A percentile compares a stretch with the other conserved stretches of the same genome.
Evolutionary conservation across 2,329 filamentous ascomycete species (phyloP).

Genomic region (Aspergillus chevalieri): DNA sequence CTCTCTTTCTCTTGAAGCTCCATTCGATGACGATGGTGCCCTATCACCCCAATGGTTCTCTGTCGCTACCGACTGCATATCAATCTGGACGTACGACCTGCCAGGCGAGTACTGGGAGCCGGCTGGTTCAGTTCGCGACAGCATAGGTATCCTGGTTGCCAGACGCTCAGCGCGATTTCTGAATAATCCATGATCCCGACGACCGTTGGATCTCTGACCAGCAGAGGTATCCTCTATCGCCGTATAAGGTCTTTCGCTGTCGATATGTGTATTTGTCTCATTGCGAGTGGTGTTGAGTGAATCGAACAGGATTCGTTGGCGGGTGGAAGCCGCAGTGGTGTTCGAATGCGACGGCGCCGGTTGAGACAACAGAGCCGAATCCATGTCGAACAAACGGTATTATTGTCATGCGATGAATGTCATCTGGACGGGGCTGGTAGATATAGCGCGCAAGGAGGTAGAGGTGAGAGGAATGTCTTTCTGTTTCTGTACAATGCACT

Average conservation of each 20-base stretch:
- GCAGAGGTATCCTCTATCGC: neutral
- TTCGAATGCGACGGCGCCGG: constrained; percentile 6
- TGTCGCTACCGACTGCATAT: constrained; percentile 1
- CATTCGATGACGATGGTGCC: neutral
- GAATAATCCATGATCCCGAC: constrained; percentile 4
- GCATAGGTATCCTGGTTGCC: constrained; percentile 1
- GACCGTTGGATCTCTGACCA: neutral
- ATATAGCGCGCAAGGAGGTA: neutral
- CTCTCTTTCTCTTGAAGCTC: neutral
- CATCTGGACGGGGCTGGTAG: constrained; percentile 6
- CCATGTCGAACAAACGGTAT: constrained; percentile 8
- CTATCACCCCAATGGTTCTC: neutral
- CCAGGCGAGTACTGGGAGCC: constrained; percentile 2
- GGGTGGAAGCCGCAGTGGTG: constrained; percentile 1
- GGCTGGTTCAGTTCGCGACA: neutral
- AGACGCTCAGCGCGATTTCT: constrained; percentile 5
- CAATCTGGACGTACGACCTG: constrained; percentile 3
- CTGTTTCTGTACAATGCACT: too few relatives aligned
- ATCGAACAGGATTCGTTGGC: constrained; percentile 1
- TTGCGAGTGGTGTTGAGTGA: constrained; percentile 1
- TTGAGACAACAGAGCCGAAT: constrained; percentile 10
- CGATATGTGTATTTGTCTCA: neutral
- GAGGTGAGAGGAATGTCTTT: neutral
- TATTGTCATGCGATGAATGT: constrained; percentile 4
- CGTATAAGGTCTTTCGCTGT: neutral